These are phyloP conservation scores for Kokia cookei DNA, from an alignment of 441 rosid genomes.

Conservation along the genomic window DNA sequence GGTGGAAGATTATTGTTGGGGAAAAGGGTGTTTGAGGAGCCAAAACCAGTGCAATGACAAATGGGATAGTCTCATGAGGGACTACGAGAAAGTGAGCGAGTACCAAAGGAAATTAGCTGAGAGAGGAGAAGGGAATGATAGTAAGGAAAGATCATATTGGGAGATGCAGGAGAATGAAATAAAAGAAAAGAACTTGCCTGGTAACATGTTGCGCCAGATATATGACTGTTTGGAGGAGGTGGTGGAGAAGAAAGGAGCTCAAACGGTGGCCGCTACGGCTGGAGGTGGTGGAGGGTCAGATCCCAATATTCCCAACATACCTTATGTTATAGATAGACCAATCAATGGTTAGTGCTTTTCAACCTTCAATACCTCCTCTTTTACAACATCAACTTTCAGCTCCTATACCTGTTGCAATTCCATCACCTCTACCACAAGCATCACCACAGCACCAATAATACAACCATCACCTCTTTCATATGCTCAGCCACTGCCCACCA, in stretches of 20 bases:
- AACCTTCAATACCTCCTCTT: conserved; percentile 24
- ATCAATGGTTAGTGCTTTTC: neutral
- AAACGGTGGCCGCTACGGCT: conserved; percentile 2
- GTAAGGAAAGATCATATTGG: conserved; percentile 55
- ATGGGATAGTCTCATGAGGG: conserved; percentile 97
- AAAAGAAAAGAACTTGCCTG: conserved; percentile 74
- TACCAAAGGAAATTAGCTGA: conserved; percentile 40
- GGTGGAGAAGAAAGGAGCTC: conserved; percentile 51
- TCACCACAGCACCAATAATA: conserved; percentile 13
- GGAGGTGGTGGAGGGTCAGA: conserved; percentile 8
- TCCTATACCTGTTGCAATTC: conserved; percentile 20
- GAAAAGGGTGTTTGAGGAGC: conserved; percentile 67
- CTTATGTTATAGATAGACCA: conserved; percentile 21
- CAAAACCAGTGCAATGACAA: conserved; percentile 97
- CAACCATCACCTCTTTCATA: conserved; percentile 22
- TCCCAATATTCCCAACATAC: conserved; percentile 3
- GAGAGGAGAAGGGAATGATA: conserved; percentile 7
- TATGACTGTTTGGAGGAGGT: conserved; percentile 66
- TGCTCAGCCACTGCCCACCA: conserved; percentile 50
- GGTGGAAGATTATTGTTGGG: conserved; percentile 91
- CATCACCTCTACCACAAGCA: conserved; percentile 19
- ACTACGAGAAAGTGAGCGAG: conserved; percentile 84
- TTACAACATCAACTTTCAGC: conserved; percentile 31
- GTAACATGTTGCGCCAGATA: conserved; percentile 65
- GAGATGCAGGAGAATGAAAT: conserved; percentile 72